phyloP scores from a whole-genome alignment of 306 rosid species.

The Hippophae tibetana region DNA sequence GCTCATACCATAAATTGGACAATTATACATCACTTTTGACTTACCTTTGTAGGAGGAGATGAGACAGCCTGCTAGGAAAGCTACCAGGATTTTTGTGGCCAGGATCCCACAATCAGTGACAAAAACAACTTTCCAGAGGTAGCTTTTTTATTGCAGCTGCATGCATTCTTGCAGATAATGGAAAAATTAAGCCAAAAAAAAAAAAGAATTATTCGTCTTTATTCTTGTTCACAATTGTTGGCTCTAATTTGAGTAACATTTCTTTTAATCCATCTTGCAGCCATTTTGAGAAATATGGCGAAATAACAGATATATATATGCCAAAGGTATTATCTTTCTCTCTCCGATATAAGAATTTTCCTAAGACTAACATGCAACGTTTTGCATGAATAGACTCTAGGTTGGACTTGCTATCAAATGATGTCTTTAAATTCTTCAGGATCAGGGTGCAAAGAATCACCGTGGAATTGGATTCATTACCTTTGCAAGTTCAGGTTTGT shows the following conservation, averaged over 20 bases:
- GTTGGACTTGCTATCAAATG: background rate
- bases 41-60: constrained; percentile 70
- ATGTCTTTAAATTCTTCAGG: constrained; percentile 38
- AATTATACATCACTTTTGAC: constrained; percentile 3
- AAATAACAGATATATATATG: constrained; percentile 91
- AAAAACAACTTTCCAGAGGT: constrained; percentile 79
- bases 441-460: constrained; percentile 76
- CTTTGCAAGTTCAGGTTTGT: constrained; percentile 81
- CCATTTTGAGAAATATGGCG: constrained; percentile 97
- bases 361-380: background rate
- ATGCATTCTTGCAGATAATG: constrained; percentile 7
- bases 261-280: constrained; percentile 34
- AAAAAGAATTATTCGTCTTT: background rate
- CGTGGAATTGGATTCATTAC: constrained; percentile 98
- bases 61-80: constrained; percentile 82
- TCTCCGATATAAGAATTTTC: background rate
- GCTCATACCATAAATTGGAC: background rate
- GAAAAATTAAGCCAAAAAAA: background rate
- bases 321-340: constrained; percentile 63
- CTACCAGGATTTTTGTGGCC: constrained; percentile 87
- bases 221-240: background rate
- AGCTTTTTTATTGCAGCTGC: constrained; percentile 18
- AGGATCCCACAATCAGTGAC: constrained; percentile 87
- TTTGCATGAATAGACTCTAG: background rate
- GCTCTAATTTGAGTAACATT: background rate